Percentiles rank a stretch among this genome's conserved stretches.
These are phyloP conservation scores for Zygosaccharomyces kombuchaensis DNA, from an alignment of 805 yeast species.

Conservation along the genomic window DNA sequence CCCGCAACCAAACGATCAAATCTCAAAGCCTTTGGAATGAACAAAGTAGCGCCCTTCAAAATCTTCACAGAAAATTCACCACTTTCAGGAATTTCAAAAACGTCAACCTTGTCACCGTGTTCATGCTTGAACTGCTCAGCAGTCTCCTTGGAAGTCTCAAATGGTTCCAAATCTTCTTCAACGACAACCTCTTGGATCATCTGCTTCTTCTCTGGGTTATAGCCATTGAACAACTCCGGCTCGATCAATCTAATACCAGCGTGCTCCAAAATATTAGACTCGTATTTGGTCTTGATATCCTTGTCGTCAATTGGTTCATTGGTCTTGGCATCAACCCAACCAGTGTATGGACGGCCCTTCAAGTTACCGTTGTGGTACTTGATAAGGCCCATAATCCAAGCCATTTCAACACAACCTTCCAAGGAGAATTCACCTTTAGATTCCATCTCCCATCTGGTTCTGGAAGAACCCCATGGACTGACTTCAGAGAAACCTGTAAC, in stretches of 20 bases:
- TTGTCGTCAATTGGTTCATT: slow-evolving; percentile 90
- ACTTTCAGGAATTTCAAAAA: slow-evolving; percentile 79
- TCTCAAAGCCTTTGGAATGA: slow-evolving; percentile 73
- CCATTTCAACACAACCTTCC: slow-evolving; percentile 98
- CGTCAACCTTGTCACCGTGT: slow-evolving; percentile 92
- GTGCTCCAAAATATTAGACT: slow-evolving; percentile 81
- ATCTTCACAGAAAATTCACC: slow-evolving; percentile 90
- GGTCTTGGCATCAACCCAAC: slow-evolving; percentile 97
- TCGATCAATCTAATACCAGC: slow-evolving; percentile 96
- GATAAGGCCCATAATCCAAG: slow-evolving; percentile 98
- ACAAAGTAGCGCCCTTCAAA: slow-evolving; percentile 87
- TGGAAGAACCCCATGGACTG: slow-evolving; percentile 98
- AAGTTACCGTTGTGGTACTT: slow-evolving; percentile 82
- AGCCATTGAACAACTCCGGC: slow-evolving; percentile 90
- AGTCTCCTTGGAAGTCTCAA: slow-evolving; percentile 90
- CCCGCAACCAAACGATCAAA: slow-evolving; percentile 65
- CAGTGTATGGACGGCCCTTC: slow-evolving; percentile 71
- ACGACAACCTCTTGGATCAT: slow-evolving; percentile 92
- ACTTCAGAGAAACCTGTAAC: slow-evolving; percentile 98
- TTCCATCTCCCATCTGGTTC: slow-evolving; percentile 99
- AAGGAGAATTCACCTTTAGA: slow-evolving; percentile 89
- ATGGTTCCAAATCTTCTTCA: slow-evolving; percentile 94
- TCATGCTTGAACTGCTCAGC: slow-evolving; percentile 91
- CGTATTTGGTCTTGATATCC: slow-evolving; percentile 90
- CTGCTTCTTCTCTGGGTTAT: slow-evolving; percentile 91